Evolutionary conservation across 345 rosid genomes (phyloP), one percentile per base, ranked within the genome.

Genomic region (Excoecaria cochinchinensis): DNA sequence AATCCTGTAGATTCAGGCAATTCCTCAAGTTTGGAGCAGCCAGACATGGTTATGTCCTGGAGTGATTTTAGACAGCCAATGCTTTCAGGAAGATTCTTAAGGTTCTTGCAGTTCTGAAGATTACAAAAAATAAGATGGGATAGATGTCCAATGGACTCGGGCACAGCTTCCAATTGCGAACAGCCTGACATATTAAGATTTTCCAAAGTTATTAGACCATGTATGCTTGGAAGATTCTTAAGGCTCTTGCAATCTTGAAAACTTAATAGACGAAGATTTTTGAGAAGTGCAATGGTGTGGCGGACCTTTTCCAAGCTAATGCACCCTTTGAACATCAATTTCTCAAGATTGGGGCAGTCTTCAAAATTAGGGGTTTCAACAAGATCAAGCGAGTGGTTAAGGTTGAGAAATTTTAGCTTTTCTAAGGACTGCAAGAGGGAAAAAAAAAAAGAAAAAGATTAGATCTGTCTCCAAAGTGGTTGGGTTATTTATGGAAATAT

Each of bases 361-460:
- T 47, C 39, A 31, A 77, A 77, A 22, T 71, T 40, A 9, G 59
- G 50, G 38, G 55, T 52, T 53, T 58, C 25, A 19, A 4, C 50
- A 19, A 77, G 74, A 38, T 64, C 19, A 22, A 12, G 44, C 0
- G 72, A 77, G 42, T 71, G 12, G 24, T 58, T 71, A 4, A 65
- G 80, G 56, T 77, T 21, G 16, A 77, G 80, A 58, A 46, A 56
- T 65, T 77, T 77, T 66, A 77, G 51, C n/a, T 65, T 46, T 65
- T 64, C 25, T 31, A 71, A 3, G 8, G 72, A 56, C 80, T 71
- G 59, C 19, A 44, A 46, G n/a, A 31, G n/a, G 1, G 31, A 31
- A 2, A 31, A 1, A 31, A 2, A 31, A 2, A 31, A 16, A 61
- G 8, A 1, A 4, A 4, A n/a, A 1, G 8, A n/a, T 17, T 21